These are phyloP conservation scores for Nakataea oryzae DNA, from an alignment of 2,329 filamentous ascomycete genomes.

Conservation along the genomic window DNA sequence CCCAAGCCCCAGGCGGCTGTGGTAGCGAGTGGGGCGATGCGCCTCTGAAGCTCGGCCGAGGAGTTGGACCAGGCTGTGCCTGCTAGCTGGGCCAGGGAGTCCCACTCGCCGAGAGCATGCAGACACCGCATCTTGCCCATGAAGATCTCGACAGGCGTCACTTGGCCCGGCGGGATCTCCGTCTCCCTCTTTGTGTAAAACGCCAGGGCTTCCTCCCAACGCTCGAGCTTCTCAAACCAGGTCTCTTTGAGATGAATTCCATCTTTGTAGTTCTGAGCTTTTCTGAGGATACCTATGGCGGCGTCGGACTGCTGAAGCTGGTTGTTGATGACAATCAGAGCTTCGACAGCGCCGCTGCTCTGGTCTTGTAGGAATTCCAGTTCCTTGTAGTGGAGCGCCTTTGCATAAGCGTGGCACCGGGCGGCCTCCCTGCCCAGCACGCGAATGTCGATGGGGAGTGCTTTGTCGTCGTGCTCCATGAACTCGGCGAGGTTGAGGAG, in stretches of 20 bases:
- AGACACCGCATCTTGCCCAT: slow-evolving; percentile 99
- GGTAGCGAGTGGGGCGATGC: slow-evolving; percentile 87
- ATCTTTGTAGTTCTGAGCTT: slow-evolving; percentile 91
- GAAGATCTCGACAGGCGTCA: slow-evolving; percentile 76
- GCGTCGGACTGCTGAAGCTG: slow-evolving; percentile 97
- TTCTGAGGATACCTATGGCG: slow-evolving; percentile 92
- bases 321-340: slow-evolving; percentile 98
- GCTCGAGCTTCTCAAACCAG: slow-evolving; percentile 97
- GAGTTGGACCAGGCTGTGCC: slow-evolving; percentile 93
- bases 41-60: slow-evolving; percentile 73
- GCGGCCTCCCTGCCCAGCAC: slow-evolving; percentile 90
- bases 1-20: slow-evolving; percentile 93
- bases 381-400: slow-evolving; percentile 97
- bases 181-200: slow-evolving; percentile 83
- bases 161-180: slow-evolving; percentile 47
- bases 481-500: slow-evolving; percentile 95
- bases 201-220: slow-evolving; percentile 92
- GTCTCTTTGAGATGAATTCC: slow-evolving; percentile 90
- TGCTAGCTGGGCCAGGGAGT: slow-evolving; percentile 76
- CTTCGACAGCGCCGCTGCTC: slow-evolving; percentile 89
- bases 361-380: slow-evolving; percentile 97
- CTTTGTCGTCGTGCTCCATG: slow-evolving; percentile 99
- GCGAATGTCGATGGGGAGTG: slow-evolving; percentile 91
- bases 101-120: slow-evolving; percentile 96
- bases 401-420: slow-evolving; percentile 95